A percentile compares a stretch with the other conserved stretches of the same genome.
Evolutionary conservation across 129 eudicot genomes (phyloP).

Genomic region (Artemisia tridentata): DNA sequence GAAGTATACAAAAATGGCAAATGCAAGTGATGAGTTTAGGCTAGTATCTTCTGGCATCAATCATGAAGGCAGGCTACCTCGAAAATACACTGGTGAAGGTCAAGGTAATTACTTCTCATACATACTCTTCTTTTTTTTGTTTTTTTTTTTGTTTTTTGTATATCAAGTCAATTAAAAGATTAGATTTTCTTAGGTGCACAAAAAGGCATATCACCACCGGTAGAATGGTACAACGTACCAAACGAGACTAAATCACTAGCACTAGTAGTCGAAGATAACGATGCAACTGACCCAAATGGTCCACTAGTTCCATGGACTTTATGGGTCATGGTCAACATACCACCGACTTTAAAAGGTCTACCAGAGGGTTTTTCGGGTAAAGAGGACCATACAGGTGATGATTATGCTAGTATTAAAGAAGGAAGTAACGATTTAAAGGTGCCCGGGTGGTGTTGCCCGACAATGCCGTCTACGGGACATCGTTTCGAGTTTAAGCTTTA

Average conservation of each 20-base stretch:
- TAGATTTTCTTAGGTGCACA: background rate
- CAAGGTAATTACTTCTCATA: conserved; percentile 39
- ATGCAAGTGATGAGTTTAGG: conserved; percentile 64
- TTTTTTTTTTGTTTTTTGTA: background rate
- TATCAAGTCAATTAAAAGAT: background rate
- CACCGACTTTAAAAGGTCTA: no score
- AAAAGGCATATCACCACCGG: no score
- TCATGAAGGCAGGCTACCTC: conserved; percentile 60
- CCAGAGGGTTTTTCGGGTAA: conserved; percentile 83
- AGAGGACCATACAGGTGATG: conserved; percentile 49
- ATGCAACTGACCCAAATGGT: no score
- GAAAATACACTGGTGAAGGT: conserved; percentile 72
- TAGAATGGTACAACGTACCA: no score
- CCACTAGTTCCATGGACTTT: no score
- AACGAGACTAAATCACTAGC: no score
- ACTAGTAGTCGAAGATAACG: no score
- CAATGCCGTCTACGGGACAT: conserved; percentile 58
- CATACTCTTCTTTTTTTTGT: no score
- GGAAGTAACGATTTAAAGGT: conserved; percentile 69
- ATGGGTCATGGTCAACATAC: no score
- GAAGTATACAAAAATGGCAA: conserved; percentile 13
- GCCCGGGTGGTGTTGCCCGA: conserved; percentile 70
- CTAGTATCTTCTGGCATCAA: conserved; percentile 49
- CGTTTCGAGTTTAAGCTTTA: conserved; percentile 75
- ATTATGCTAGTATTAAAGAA: conserved; percentile 53